Conservation (phyloP, 441 rosid species). For the Breynia disticha region DNA sequence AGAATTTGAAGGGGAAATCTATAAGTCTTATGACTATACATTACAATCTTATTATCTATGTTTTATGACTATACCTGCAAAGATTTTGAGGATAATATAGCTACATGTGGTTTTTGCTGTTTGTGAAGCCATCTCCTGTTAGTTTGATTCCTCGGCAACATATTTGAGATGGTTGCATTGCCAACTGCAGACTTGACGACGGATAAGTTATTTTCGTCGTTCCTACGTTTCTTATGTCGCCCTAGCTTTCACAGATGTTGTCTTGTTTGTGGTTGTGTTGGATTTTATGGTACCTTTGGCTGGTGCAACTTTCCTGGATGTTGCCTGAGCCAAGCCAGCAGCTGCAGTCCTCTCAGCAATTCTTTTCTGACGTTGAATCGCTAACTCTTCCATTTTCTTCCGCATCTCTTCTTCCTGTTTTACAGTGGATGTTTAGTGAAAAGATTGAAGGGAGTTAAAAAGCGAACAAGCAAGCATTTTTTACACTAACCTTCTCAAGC, state of each 20-base stretch:
- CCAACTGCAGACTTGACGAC: too few relatives aligned
- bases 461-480: background rate
- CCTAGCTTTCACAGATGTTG: conserved; percentile 25
- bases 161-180: too few relatives aligned
- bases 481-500: conserved; percentile 50
- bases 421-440: conserved; percentile 7
- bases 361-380: conserved; percentile 65
- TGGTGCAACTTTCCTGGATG: conserved; percentile 28
- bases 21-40: too few relatives aligned
- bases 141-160: too few relatives aligned
- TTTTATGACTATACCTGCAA: too few relatives aligned
- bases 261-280: conserved; percentile 15
- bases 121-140: too few relatives aligned
- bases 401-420: conserved; percentile 71
- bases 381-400: conserved; percentile 54
- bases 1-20: too few relatives aligned
- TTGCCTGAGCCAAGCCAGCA: conserved; percentile 20
- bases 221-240: conserved; percentile 16
- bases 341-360: conserved; percentile 79
- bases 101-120: too few relatives aligned
- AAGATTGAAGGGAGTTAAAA: background rate
- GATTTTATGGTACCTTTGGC: conserved; percentile 21
- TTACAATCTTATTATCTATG: too few relatives aligned
- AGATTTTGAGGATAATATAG: too few relatives aligned
- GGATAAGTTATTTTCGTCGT: too few relatives aligned